Base-by-base conservation (phyloP, 805 yeast genomes). In the Hanseniaspora occidentalis region DNA sequence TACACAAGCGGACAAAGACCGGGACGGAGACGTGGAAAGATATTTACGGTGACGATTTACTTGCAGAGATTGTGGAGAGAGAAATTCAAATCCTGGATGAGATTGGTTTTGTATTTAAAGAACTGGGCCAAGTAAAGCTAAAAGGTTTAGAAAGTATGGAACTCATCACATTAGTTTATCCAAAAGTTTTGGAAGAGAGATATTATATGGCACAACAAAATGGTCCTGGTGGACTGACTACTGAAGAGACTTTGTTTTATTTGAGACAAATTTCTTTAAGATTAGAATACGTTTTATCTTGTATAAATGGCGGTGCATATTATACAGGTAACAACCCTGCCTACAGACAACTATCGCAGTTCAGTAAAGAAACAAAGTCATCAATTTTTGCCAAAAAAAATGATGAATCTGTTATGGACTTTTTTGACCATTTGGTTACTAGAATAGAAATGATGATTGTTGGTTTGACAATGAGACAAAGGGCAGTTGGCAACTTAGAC, bases 71-170 rank as follows among this genome's bases (percentile, higher is more conserved):
- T 13, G 64, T 84, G 35, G 85, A 77, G 40, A 69, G 64, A 39
- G 94, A 86, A 57, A 65, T 83, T 49, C 62, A 62, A 3, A 69
- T 77, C 48, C 60, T 89, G 35, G 75, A 75, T 31, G 77, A 73
- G 38, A 70, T 77, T 40, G 95, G 94, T 0, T 80, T 79, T 69
- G 68, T 62, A 11, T 70, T 76, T 44, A 71, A 71, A 45, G 77
- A 74, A 36, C 61, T 84, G 39, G 98, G 98, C 19, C 95, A 86
- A 53, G 78, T 75, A 54, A 86, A 88, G 57, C 69, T 92, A 53
- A 92, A 92, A 58, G 98, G 98, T 16, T 69, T 92, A 14, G 98
- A 92, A 69, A 79, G 86, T 26, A 95, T 95, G 2, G 98, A 92
- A 58, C 70, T 71, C 29, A 79, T 92, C 13, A 83, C 94, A 19